These are phyloP conservation scores for Trifolium repens DNA, from an alignment of 306 rosid genomes.

Conservation along the genomic window DNA sequence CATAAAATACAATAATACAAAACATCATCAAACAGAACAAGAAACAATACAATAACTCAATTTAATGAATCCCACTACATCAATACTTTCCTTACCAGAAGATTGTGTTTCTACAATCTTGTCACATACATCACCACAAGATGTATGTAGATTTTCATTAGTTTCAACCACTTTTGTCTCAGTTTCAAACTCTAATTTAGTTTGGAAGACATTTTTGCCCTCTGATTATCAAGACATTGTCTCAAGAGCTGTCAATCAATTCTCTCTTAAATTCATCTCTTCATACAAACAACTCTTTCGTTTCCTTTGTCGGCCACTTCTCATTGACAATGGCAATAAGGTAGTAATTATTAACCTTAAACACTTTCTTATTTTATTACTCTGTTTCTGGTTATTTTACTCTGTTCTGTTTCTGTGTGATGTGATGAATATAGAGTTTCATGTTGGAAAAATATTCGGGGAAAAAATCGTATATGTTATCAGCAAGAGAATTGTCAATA, in stretches of 20 bases:
- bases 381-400: background rate
- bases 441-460: conserved; percentile 54
- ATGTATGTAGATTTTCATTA: conserved; percentile 49
- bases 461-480: conserved; percentile 50
- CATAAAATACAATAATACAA: background rate
- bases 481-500: conserved; percentile 61
- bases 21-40: background rate
- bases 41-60: background rate
- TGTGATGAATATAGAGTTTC: conserved; percentile 50
- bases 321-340: conserved; percentile 60
- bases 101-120: conserved; percentile 56
- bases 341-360: conserved; percentile 20
- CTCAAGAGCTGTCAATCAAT: conserved; percentile 42
- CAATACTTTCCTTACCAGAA: conserved; percentile 49
- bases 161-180: conserved; percentile 54
- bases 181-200: conserved; percentile 49
- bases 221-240: conserved; percentile 48
- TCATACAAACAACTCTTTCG: conserved; percentile 58
- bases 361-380: background rate
- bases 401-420: background rate
- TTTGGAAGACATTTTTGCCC: conserved; percentile 69
- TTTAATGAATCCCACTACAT: background rate
- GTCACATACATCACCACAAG: conserved; percentile 54
- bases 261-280: conserved; percentile 31
- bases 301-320: conserved; percentile 48